These are phyloP conservation scores for Chrysoporthe puriensis DNA, from an alignment of 2,329 filamentous ascomycete genomes.

Conservation along the genomic window DNA sequence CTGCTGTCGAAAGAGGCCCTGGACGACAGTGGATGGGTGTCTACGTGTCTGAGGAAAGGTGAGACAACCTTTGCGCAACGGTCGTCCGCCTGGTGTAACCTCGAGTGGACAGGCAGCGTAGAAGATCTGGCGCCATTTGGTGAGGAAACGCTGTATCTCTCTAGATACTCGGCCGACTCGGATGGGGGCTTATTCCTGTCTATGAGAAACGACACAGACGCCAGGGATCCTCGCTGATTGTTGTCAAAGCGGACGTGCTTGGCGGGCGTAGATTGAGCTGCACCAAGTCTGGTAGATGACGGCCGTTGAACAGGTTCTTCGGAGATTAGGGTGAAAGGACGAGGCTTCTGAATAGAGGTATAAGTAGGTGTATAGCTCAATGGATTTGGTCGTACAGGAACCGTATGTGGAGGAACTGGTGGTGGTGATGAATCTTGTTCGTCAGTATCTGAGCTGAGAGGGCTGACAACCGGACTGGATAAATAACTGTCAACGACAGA, in stretches of 20 bases:
- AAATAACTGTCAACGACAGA: constrained; percentile 26
- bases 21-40: neutral
- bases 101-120: neutral
- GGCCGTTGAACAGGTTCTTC: constrained; percentile 27
- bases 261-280: constrained; percentile 7
- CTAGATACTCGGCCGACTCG: constrained; percentile 41
- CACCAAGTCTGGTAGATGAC: constrained; percentile 1
- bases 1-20: neutral
- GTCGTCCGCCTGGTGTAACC: neutral
- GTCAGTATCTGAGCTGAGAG: constrained; percentile 1
- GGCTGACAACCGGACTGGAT: neutral
- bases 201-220: neutral
- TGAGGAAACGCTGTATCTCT: constrained; percentile 35
- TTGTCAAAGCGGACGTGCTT: constrained; percentile 24
- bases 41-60: neutral
- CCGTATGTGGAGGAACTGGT: constrained; percentile 14
- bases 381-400: neutral
- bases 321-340: constrained; percentile 23
- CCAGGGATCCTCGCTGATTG: neutral
- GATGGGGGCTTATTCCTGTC: constrained; percentile 20
- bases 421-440: constrained; percentile 10
- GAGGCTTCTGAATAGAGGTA: constrained; percentile 6
- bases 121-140: neutral
- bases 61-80: neutral
- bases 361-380: neutral